Evolutionary conservation across 108 stramenopile species (phyloP).

Genomic region (Discostella pseudostelligera): DNA sequence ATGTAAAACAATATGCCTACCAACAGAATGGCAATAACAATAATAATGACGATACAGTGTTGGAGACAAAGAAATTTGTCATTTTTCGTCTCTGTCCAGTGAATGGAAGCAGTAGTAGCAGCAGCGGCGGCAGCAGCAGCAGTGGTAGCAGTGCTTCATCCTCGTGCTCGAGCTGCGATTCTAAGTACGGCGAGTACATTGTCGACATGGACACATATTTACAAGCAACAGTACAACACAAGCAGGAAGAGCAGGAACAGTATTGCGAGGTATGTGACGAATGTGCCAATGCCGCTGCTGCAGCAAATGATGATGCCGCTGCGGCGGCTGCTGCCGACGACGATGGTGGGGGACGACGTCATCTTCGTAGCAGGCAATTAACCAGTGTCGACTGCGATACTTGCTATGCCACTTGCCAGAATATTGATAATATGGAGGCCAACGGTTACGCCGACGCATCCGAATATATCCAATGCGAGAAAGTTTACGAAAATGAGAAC

Average conservation of each 20-base stretch:
- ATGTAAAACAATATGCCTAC: slow-evolving; percentile 66
- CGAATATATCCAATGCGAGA: slow-evolving; percentile 56
- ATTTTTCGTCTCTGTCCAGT: slow-evolving; percentile 84
- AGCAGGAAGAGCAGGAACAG: slow-evolving; percentile 61
- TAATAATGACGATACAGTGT: slow-evolving; percentile 63
- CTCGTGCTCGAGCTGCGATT: slow-evolving; percentile 59
- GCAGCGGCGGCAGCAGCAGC: no score
- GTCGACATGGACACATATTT: slow-evolving; percentile 78
- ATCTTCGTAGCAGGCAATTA: slow-evolving; percentile 8
- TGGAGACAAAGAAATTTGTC: slow-evolving; percentile 73
- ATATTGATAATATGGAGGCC: slow-evolving; percentile 68
- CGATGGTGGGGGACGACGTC: background rate
- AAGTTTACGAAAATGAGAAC: slow-evolving; percentile 67
- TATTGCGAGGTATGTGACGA: slow-evolving; percentile 76
- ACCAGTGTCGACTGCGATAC: slow-evolving; percentile 57
- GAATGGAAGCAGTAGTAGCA: slow-evolving; percentile 2
- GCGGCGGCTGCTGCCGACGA: no score
- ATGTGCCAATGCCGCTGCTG: slow-evolving; percentile 27
- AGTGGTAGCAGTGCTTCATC: no score
- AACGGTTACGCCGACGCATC: slow-evolving; percentile 76
- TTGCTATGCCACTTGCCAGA: slow-evolving; percentile 71
- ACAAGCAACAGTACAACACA: slow-evolving; percentile 62
- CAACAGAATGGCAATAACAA: slow-evolving; percentile 40
- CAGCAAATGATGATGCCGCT: slow-evolving; percentile 1
- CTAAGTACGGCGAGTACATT: slow-evolving; percentile 83